These are phyloP conservation scores for Aspergillus sp. DNA, from an alignment of 2,329 filamentous ascomycete genomes.

Conservation along the genomic window DNA sequence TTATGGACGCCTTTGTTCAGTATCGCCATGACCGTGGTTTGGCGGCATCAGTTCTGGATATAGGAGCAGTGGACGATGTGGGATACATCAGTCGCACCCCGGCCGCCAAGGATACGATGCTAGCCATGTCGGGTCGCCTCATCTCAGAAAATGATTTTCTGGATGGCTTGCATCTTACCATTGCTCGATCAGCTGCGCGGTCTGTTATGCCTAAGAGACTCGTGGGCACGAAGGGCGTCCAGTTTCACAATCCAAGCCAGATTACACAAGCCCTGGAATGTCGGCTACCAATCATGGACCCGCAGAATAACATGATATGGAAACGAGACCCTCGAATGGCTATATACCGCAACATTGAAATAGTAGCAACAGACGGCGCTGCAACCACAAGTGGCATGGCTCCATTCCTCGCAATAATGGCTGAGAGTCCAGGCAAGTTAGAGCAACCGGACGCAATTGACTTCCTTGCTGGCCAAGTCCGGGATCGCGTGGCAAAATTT, in stretches of 20 bases:
- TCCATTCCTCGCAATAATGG: background rate
- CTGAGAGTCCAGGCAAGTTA: background rate
- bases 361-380: background rate
- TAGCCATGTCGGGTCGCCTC: background rate
- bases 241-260: background rate
- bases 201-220: too few species aligned
- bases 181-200: background rate
- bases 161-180: background rate
- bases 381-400: background rate
- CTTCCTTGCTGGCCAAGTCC: background rate
- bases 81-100: slow-evolving; percentile 18
- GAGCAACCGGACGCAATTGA: background rate
- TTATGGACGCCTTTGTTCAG: slow-evolving; percentile 23
- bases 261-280: background rate
- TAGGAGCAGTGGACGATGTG: slow-evolving; percentile 22
- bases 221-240: background rate
- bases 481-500: background rate
- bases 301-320: background rate
- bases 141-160: background rate
- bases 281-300: background rate
- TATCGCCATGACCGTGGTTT: slow-evolving; percentile 20
- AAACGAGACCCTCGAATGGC: background rate
- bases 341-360: background rate
- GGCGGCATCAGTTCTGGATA: slow-evolving; percentile 18
- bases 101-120: background rate